Evolutionary conservation across 345 rosid species (phyloP), one percentile per base, ranked within the genome.

Genomic region (Brassica nigra): DNA sequence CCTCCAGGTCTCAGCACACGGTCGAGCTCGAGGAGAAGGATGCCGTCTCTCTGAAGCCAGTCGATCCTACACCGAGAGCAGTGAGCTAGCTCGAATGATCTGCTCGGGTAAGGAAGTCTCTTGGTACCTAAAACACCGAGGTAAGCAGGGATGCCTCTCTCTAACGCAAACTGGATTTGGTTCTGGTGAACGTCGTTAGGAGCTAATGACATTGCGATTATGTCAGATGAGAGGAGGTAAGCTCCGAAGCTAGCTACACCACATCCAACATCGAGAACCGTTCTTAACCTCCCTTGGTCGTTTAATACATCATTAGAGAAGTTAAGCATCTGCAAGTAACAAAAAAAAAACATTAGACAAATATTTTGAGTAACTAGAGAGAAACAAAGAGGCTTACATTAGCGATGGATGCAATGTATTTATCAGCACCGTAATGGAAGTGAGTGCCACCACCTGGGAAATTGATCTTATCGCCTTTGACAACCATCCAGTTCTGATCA

Each of bases 401-500:
- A 4, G 99, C 99, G 77, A 95, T 88, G 3, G 93, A 86, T 66
- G 99, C 89, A 80, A 95, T 95, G 81, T 95, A 95, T 75, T 95
- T 95, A 80, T 86, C 99, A 78, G 99, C 99, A 76, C 99, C 99
- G 70, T 93, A 89, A 85, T 95, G 99, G 79, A 95, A 95, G 84
- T 95, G 99, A 65, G 99, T 95, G 61, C 99, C 99, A 66, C 99
- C 99, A 27, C 99, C 99, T 0, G 99, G 98, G 70, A 95, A 95
- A 4, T 65, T 72, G n/a, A 95, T 95, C 85, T 89, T 95, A 34
- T 95, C 97, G 62, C 98, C 99, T 90, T 92, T 90, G 1, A 89
- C 98, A 87, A 90, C 94, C 99, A 95, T 95, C 99, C 99, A 95
- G 78, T 95, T 95, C 89, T 95, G 99, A 78, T 93, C 98, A 85